These are phyloP conservation scores for Pseudoperonospora humuli DNA, from an alignment of 352 stramenopile genomes.

Conservation along the genomic window DNA sequence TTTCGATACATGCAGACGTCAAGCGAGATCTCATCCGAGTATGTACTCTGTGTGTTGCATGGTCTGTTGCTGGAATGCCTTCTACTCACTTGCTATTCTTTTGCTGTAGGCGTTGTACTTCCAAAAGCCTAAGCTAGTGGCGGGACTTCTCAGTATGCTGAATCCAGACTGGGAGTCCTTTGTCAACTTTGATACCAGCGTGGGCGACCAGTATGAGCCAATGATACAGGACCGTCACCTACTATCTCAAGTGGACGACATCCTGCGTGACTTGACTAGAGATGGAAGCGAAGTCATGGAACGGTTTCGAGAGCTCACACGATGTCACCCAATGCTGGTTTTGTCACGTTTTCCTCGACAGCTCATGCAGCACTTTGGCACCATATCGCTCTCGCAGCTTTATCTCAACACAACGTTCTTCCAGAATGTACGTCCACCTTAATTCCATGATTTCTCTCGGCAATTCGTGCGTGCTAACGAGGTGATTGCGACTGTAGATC, in stretches of 20 bases:
- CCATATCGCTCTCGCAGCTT: constrained; percentile 56
- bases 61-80: neutral
- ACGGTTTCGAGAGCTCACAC: constrained; percentile 46
- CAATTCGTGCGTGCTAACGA: neutral
- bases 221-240: constrained; percentile 16
- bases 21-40: constrained; percentile 48
- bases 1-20: constrained; percentile 23
- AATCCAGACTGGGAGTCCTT: constrained; percentile 54
- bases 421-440: constrained; percentile 36
- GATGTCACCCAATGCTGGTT: constrained; percentile 48
- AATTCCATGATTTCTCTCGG: neutral
- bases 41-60: constrained; percentile 11
- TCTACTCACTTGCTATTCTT: constrained; percentile 5
- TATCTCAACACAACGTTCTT: constrained; percentile 58
- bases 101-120: constrained; percentile 48
- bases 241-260: constrained; percentile 39
- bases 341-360: constrained; percentile 41
- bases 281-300: constrained; percentile 48
- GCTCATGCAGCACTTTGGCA: constrained; percentile 44
- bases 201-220: constrained; percentile 5
- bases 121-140: constrained; percentile 38
- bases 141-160: constrained; percentile 37
- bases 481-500: constrained; percentile 25
- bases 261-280: constrained; percentile 32
- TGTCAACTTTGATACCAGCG: constrained; percentile 22